Evolutionary conservation across 2,329 filamentous ascomycete genomes (phyloP), one percentile per base, ranked within the genome.

Genomic region (Pyricularia pennisetigena): DNA sequence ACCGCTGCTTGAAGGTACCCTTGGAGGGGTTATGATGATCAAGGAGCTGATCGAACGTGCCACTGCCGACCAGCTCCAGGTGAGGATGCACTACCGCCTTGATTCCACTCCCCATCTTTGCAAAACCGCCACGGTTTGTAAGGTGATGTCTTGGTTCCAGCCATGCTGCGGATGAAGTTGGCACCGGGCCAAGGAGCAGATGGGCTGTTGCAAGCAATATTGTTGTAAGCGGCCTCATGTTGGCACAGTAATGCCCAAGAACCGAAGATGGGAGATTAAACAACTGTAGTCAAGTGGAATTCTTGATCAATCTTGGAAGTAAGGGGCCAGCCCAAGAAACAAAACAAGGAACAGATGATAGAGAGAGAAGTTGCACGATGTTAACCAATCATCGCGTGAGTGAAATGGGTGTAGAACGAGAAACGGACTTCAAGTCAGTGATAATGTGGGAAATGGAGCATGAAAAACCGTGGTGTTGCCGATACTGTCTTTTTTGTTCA

Each of bases 1-100:
- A 81, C 30, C 78, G 74, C 73, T 81, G 78, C 69, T 74, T 72
- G 69, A 81, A 81, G 35, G 78, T 80, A 69, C 79, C 79, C 57
- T 77, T 75, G 28, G 71, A 71, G 23, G 77, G 77, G 70, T 80
- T 73, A 65, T 72, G 67, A 74, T 81, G 79, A 73, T 81, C 78
- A 68, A 81, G 70, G 26, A 79, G 76, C 75, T 81, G 79, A 69
- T 80, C 74, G 65, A 81, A 81, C 4, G 67, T 69, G 69, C 65
- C 68, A 66, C 64, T 70, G 32, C 64, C 64, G n/a, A 66, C 64
- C 24, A 66, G 64, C 64, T 70, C 26, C n/a, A 68, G 64, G 64
- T 67, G 64, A 54, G 64, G 64, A 26, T 66, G 64, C 35, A 20
- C 64, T 9, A 49, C 12, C 9, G 35, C 64, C 64, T 35, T 66